phyloP scores from a whole-genome alignment of 352 stramenopile genomes.

The Pythium vanterpoolii region DNA sequence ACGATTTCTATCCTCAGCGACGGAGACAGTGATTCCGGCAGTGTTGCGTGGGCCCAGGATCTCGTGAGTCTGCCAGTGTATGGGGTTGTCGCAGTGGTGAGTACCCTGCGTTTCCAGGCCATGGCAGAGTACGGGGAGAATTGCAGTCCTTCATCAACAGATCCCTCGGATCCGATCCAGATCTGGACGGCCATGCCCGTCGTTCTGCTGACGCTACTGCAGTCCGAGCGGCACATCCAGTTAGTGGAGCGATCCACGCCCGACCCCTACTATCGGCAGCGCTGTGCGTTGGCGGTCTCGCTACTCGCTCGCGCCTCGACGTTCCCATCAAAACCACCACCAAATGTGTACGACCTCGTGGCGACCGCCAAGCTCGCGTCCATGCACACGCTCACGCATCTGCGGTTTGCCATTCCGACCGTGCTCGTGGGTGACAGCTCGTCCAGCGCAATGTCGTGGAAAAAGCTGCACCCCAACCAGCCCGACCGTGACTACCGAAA shows the following conservation, averaged over 20 bases:
- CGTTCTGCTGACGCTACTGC: constrained; percentile 34
- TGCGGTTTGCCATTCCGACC: constrained; percentile 1
- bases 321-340: constrained; percentile 31
- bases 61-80: constrained; percentile 39
- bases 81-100: constrained; percentile 34
- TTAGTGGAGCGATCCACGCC: background rate
- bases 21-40: background rate
- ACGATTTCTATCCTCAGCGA: constrained; percentile 39
- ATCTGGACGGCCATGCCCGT: constrained; percentile 43
- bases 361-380: constrained; percentile 12
- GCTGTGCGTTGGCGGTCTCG: constrained; percentile 39
- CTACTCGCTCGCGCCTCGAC: constrained; percentile 42
- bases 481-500: constrained; percentile 21
- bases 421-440: background rate
- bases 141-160: too few species aligned
- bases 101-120: constrained; percentile 28
- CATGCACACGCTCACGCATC: background rate
- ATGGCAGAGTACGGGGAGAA: constrained; percentile 24
- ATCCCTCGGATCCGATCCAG: background rate
- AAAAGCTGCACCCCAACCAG: background rate
- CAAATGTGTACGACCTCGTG: background rate
- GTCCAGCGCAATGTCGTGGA: constrained; percentile 19
- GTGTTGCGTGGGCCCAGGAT: constrained; percentile 30
- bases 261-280: constrained; percentile 14
- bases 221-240: background rate